Base-by-base conservation (phyloP, 2,329 filamentous ascomycete genomes). In the Phyllosticta paracitricarpa region DNA sequence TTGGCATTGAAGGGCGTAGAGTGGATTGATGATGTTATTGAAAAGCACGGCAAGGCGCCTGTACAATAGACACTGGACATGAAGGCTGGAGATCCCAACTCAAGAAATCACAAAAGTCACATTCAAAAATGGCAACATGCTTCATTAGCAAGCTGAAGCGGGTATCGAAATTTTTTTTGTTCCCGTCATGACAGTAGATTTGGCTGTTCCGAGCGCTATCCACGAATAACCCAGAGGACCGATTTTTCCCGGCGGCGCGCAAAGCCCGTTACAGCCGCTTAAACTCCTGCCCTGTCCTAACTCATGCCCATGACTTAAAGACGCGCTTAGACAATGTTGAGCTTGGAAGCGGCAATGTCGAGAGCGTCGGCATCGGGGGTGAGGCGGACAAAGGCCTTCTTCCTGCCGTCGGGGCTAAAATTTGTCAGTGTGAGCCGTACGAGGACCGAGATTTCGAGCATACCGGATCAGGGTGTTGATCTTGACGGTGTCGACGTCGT, bases 401-500 rank as follows among this genome's bases (percentile, higher is more conserved):
- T 99, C 75, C 87, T 85, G 74, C 94, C 94, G 76, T 99, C 92
- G 67, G 94, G 94, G 78, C 91, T 92, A 64, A 25, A 33, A 8
- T 24, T 56, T 14, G 22, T 57, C 52, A 60, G 22, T 19, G 28
- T 24, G 19, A 12, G 7, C 14, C 19, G 6, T 14, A 14, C 5
- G 14, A 33, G 22, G 19, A 25, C 6, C 9, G 14, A 26, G 22
- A 5, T n/a, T 48, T 48, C 7, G 12, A 65, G 75, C 84, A 63
- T 86, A 93, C 89, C 92, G 89, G 84, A 99, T 92, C 71, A 99
- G 86, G 71, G 94, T 99, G 88, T 99, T 99, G 84, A 99, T 91
- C 89, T 97, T 97, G 82, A 97, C 83, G 72, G 86, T 89, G 76
- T 97, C 93, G 69, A 99, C 94, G 79, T 97, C 94, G 80, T 99